Evolutionary conservation across 768 basidiomycete species (phyloP).

Genomic region (Hydnum rufescens): DNA sequence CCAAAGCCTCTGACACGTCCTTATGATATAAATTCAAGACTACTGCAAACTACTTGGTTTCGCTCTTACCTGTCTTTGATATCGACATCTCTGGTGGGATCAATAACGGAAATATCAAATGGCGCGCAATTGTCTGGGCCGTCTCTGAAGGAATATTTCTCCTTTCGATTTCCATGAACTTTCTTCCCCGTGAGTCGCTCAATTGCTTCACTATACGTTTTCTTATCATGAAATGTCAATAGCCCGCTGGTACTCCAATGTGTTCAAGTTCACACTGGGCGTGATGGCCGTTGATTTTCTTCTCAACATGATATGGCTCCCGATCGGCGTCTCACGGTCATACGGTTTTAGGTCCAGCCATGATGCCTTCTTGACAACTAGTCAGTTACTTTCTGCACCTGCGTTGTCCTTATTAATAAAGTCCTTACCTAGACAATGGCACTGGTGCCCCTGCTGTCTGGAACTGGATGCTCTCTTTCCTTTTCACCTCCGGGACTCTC

Average conservation of each 20-base stretch:
- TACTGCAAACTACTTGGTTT: slow-evolving; percentile 77
- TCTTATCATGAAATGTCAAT: not conserved
- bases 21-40: slow-evolving; percentile 27
- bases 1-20: not conserved
- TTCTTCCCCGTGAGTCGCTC: slow-evolving; percentile 46
- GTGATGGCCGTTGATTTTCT: slow-evolving; percentile 76
- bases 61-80: slow-evolving; percentile 62
- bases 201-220: not conserved
- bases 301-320: slow-evolving; percentile 79
- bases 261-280: slow-evolving; percentile 58
- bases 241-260: slow-evolving; percentile 34
- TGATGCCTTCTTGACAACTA: slow-evolving; percentile 67
- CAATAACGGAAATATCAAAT: slow-evolving; percentile 51
- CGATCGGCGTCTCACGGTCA: slow-evolving; percentile 71
- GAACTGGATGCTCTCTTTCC: slow-evolving; percentile 82
- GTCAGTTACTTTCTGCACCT: slow-evolving; percentile 22
- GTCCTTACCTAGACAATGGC: slow-evolving; percentile 52
- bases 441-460: slow-evolving; percentile 71
- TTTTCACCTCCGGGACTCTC: slow-evolving; percentile 73
- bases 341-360: slow-evolving; percentile 74
- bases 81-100: slow-evolving; percentile 68
- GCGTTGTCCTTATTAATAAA: not conserved
- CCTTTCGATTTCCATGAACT: slow-evolving; percentile 62
- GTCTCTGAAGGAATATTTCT: slow-evolving; percentile 55
- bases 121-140: slow-evolving; percentile 71